Evolutionary conservation across 2,329 filamentous ascomycete species (phyloP).

Genomic region (Triangularia verruculosa): DNA sequence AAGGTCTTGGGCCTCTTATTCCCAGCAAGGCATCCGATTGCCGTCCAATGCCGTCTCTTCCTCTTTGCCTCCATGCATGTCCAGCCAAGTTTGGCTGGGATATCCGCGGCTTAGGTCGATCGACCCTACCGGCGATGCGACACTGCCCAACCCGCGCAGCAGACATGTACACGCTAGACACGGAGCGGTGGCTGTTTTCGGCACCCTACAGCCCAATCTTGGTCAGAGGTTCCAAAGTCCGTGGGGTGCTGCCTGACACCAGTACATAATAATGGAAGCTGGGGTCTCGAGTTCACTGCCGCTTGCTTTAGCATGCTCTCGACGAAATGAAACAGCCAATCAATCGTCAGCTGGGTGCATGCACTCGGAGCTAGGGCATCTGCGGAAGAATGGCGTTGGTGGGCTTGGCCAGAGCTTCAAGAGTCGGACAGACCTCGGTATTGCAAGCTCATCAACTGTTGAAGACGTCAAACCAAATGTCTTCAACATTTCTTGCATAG

Average conservation of each 20-base stretch:
- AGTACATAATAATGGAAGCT: not conserved
- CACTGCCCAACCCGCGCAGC: not conserved
- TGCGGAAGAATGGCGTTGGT: not conserved
- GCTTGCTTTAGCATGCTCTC: not conserved
- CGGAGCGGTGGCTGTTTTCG: conserved; percentile 7
- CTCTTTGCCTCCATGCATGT: not conserved
- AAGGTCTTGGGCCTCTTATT: too few species aligned
- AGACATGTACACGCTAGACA: not conserved
- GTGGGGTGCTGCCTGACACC: not conserved
- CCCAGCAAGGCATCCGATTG: not conserved
- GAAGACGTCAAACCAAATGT: not conserved
- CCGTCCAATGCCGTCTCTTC: not conserved
- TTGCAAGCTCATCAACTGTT: not conserved
- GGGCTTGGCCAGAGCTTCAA: not conserved
- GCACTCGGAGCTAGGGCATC: not conserved
- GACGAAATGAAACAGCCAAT: conserved; percentile 13
- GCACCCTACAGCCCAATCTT: not conserved
- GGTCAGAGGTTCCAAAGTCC: conserved; percentile 8
- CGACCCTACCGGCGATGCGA: conserved; percentile 10
- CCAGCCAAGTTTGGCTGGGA: conserved; percentile 6
- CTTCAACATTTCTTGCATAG: not conserved
- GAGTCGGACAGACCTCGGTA: conserved; percentile 12
- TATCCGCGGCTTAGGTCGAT: conserved; percentile 18
- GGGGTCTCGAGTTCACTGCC: not conserved
- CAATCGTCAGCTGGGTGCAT: not conserved